Conservation (phyloP, 768 basidiomycete genomes). For the Vararia minispora region DNA sequence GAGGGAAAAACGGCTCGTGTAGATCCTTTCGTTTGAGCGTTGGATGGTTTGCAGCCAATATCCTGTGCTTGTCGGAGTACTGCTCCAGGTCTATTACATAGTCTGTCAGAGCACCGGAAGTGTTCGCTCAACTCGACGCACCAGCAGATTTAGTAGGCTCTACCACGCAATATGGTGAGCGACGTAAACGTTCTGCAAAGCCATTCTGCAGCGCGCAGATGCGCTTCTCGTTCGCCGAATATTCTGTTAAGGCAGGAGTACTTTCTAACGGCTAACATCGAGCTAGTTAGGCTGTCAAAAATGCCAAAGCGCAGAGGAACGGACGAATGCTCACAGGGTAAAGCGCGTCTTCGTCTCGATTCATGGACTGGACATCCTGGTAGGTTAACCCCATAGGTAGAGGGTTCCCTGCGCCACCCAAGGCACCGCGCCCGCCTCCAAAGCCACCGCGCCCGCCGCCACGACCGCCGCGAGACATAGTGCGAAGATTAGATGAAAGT, state of each 20-base stretch:
- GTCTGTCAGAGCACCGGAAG: neutral
- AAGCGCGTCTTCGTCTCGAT: conserved; percentile 63
- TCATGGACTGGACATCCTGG: conserved; percentile 67
- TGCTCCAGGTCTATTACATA: conserved; percentile 50
- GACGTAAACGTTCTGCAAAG: conserved; percentile 51
- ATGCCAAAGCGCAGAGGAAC: neutral
- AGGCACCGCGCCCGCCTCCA: conserved; percentile 39
- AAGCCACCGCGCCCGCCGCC: conserved; percentile 40
- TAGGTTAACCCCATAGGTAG: conserved; percentile 77
- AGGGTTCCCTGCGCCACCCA: conserved; percentile 25
- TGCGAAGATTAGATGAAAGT: neutral
- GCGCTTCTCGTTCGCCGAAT: conserved; percentile 51
- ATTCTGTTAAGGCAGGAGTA: conserved; percentile 58
- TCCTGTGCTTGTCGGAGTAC: conserved; percentile 78
- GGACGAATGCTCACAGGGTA: conserved; percentile 55
- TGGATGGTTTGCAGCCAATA: conserved; percentile 47
- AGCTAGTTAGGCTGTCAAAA: conserved; percentile 3
- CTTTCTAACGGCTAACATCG: conserved; percentile 44
- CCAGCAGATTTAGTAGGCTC: conserved; percentile 59
- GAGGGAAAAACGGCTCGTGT: conserved; percentile 68
- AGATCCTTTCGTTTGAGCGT: conserved; percentile 59
- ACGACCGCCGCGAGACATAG: conserved; percentile 43
- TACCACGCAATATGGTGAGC: conserved; percentile 65
- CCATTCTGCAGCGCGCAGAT: conserved; percentile 59
- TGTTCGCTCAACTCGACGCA: conserved; percentile 14